A percentile compares a stretch with the other conserved stretches of the same genome.
These are phyloP conservation scores for Coemansia sp. DNA, from an alignment of 371 early-diverging fungal species.

Conservation along the genomic window DNA sequence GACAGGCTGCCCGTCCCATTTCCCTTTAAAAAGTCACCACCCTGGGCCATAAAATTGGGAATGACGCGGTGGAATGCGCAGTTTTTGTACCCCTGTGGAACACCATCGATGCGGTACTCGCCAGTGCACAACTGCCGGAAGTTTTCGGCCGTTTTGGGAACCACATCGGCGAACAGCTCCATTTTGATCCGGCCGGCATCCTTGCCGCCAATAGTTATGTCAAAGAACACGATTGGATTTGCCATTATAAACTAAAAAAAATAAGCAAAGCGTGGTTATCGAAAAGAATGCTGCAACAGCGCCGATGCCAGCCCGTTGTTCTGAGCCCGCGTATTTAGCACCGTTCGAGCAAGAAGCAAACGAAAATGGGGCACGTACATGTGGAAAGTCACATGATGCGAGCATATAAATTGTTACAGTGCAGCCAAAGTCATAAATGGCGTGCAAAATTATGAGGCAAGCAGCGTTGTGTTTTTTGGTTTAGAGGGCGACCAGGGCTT, in stretches of 20 bases:
- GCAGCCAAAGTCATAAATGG: too few relatives aligned
- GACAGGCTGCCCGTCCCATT: conserved; percentile 89
- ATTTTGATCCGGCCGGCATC: conserved; percentile 85
- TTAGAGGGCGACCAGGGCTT: too few relatives aligned
- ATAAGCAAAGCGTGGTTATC: neutral
- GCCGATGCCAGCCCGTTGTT: neutral
- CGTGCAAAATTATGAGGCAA: too few relatives aligned
- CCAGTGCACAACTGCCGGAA: conserved; percentile 97
- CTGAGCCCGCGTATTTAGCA: neutral
- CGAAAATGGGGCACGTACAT: too few relatives aligned
- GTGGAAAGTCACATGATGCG: too few relatives aligned
- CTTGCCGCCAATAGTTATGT: conserved; percentile 76
- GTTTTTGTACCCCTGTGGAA: conserved; percentile 70
- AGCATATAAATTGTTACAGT: too few relatives aligned
- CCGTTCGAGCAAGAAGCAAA: too few relatives aligned
- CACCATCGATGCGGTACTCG: conserved; percentile 53
- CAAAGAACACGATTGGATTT: conserved; percentile 63
- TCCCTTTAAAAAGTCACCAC: conserved; percentile 75
- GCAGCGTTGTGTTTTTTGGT: too few relatives aligned
- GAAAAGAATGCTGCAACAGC: neutral
- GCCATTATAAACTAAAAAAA: conserved; percentile 21
- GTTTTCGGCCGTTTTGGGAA: conserved; percentile 98
- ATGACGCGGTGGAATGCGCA: conserved; percentile 90
- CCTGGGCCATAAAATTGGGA: conserved; percentile 88
- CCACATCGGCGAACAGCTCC: conserved; percentile 81